These are phyloP conservation scores for Pythium diclinum DNA, from an alignment of 352 stramenopile genomes.

Conservation along the genomic window DNA sequence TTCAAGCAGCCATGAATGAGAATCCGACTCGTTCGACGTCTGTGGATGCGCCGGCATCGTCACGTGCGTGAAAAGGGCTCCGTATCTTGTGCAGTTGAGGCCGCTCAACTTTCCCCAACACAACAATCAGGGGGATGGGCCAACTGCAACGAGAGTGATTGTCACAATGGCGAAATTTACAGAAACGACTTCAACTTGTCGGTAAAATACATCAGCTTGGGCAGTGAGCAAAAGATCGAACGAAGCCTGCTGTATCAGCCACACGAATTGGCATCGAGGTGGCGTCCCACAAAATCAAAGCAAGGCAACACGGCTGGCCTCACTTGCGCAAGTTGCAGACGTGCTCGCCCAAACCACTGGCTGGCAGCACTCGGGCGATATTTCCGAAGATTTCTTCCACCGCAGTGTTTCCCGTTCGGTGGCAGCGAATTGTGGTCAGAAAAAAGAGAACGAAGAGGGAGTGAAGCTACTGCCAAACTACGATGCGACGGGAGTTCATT, in stretches of 20 bases:
- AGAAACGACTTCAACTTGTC: constrained; percentile 23
- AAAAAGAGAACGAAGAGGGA: not conserved
- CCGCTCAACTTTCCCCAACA: constrained; percentile 8
- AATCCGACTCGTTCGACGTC: constrained; percentile 10
- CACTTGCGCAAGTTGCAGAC: not conserved
- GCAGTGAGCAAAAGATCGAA: not conserved
- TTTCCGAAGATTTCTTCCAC: constrained; percentile 1
- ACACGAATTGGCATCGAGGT: not conserved
- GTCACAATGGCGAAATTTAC: constrained; percentile 15
- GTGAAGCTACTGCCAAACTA: not conserved
- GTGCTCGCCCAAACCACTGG: not conserved
- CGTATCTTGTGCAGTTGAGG: constrained; percentile 15
- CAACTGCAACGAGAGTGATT: constrained; percentile 21
- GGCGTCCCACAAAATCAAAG: not conserved
- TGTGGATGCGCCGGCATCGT: constrained; percentile 10
- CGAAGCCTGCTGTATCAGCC: not conserved
- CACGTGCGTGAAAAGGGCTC: constrained; percentile 2
- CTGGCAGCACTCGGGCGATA: not conserved
- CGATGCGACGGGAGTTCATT: not conserved
- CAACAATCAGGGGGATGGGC: not conserved
- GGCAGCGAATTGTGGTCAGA: not conserved
- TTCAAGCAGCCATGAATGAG: constrained; percentile 4
- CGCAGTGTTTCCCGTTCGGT: not conserved
- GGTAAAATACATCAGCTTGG: constrained; percentile 12
- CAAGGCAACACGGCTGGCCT: not conserved